Conservation (phyloP, 108 stramenopile genomes). For the Cafeteria roenbergensis region DNA sequence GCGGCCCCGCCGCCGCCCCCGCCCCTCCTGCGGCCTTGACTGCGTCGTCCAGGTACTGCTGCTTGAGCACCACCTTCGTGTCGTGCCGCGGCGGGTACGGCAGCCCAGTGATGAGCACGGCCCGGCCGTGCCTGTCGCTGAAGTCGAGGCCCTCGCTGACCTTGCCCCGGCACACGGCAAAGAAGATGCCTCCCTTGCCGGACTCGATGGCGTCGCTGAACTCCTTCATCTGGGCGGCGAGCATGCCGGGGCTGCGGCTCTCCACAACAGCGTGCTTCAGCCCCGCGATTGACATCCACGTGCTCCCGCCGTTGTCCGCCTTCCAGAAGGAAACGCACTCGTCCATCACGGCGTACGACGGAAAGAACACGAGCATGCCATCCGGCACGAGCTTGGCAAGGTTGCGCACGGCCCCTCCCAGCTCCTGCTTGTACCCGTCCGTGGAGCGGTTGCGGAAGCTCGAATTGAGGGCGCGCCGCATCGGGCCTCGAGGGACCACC, state of each 20-base stretch:
- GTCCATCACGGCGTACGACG: slow-evolving; percentile 63
- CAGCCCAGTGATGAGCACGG: slow-evolving; percentile 88
- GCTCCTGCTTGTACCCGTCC: slow-evolving; percentile 68
- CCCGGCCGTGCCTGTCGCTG: slow-evolving; percentile 70
- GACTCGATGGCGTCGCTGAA: slow-evolving; percentile 18
- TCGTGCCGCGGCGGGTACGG: slow-evolving; percentile 85
- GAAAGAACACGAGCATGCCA: slow-evolving; percentile 90
- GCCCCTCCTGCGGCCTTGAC: too few relatives aligned
- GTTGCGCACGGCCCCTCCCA: slow-evolving; percentile 68
- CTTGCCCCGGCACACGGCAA: slow-evolving; percentile 89
- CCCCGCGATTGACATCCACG: slow-evolving; percentile 54
- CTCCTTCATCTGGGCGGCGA: slow-evolving; percentile 4
- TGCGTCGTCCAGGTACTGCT: slow-evolving; percentile 76
- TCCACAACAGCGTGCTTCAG: slow-evolving; percentile 43
- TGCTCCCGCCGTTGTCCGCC: slow-evolving; percentile 4
- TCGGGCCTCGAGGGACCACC: slow-evolving; percentile 66
- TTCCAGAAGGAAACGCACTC: slow-evolving; percentile 6
- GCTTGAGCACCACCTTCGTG: slow-evolving; percentile 80
- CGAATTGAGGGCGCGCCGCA: slow-evolving; percentile 56
- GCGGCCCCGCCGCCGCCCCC: too few relatives aligned
- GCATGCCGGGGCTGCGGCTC: slow-evolving; percentile 1
- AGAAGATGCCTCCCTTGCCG: slow-evolving; percentile 61
- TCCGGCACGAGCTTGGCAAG: slow-evolving; percentile 63
- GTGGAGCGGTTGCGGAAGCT: slow-evolving; percentile 66
- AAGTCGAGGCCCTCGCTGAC: slow-evolving; percentile 72